A percentile compares a stretch with the other conserved stretches of the same genome.
These are phyloP conservation scores for Ceratobasidium sp. DNA, from an alignment of 1,284 basidiomycete genomes.

Conservation along the genomic window DNA sequence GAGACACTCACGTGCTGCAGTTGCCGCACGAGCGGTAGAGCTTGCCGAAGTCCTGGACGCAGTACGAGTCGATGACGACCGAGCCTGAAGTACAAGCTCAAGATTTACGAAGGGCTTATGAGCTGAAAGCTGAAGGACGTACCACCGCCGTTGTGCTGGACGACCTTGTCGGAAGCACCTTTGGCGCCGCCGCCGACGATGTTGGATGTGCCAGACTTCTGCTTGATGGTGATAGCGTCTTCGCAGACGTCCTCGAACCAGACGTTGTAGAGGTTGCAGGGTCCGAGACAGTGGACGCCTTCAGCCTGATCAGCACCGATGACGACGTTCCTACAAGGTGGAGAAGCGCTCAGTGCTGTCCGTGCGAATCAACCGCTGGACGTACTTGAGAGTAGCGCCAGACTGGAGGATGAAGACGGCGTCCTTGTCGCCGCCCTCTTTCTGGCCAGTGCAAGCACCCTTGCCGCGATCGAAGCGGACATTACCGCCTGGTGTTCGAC, in stretches of 20 bases:
- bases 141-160: conserved; percentile 48
- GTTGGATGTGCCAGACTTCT: conserved; percentile 46
- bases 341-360: too few relatives aligned
- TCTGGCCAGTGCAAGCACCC: conserved; percentile 47
- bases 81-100: conserved; percentile 13
- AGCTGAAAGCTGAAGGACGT: background rate
- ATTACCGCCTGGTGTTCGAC: conserved; percentile 4
- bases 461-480: conserved; percentile 45
- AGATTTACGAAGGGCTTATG: background rate
- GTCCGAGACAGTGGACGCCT: conserved; percentile 59
- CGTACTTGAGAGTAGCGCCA: conserved; percentile 58
- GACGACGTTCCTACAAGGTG: conserved; percentile 55
- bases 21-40: conserved; percentile 50
- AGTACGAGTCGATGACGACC: conserved; percentile 29
- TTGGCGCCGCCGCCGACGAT: conserved; percentile 48
- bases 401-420: conserved; percentile 53
- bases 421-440: conserved; percentile 46
- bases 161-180: conserved; percentile 46
- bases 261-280: conserved; percentile 61
- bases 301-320: conserved; percentile 63
- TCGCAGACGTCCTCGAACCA: conserved; percentile 64
- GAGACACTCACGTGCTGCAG: conserved; percentile 41
- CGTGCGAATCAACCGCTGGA: background rate
- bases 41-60: conserved; percentile 20
- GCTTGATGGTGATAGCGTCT: conserved; percentile 58